Evolutionary conservation across 2,329 filamentous ascomycete species (phyloP).

Genomic region (Penicillium sp.): DNA sequence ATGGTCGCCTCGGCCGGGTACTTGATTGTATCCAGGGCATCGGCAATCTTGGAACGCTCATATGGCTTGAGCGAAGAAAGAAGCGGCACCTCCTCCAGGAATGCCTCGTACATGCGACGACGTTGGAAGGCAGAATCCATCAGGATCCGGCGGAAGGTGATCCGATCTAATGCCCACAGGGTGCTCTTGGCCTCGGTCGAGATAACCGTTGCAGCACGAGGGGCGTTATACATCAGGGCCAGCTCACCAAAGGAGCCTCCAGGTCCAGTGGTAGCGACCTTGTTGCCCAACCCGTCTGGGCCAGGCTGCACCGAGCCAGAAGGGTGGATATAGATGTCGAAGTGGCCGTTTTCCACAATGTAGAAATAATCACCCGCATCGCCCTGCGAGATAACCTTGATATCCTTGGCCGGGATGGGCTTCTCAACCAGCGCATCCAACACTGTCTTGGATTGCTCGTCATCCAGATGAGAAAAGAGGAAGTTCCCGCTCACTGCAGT

Average conservation of each 20-base stretch:
- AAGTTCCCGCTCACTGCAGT: slow-evolving; percentile 85
- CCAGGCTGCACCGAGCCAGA: slow-evolving; percentile 75
- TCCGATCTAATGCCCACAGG: slow-evolving; percentile 89
- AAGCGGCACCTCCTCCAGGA: slow-evolving; percentile 89
- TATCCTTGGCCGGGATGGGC: slow-evolving; percentile 85
- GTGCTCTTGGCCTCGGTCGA: slow-evolving; percentile 75
- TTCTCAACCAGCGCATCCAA: slow-evolving; percentile 91
- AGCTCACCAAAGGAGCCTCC: slow-evolving; percentile 96
- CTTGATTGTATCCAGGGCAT: slow-evolving; percentile 88
- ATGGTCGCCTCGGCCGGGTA: slow-evolving; percentile 76
- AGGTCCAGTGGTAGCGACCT: slow-evolving; percentile 76
- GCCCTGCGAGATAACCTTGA: slow-evolving; percentile 89
- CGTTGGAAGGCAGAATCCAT: slow-evolving; percentile 98
- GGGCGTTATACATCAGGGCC: slow-evolving; percentile 97
- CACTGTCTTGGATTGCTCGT: slow-evolving; percentile 84
- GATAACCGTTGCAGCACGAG: slow-evolving; percentile 88
- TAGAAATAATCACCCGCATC: slow-evolving; percentile 98
- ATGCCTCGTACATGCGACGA: slow-evolving; percentile 93
- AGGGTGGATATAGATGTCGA: slow-evolving; percentile 86
- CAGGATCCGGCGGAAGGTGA: slow-evolving; percentile 94
- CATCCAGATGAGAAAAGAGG: slow-evolving; percentile 88
- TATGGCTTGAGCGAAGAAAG: slow-evolving; percentile 81
- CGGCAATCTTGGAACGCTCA: slow-evolving; percentile 95
- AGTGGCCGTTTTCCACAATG: slow-evolving; percentile 84
- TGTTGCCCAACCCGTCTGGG: slow-evolving; percentile 73